These are phyloP conservation scores for Leptographium lundbergii DNA, from an alignment of 2,329 filamentous ascomycete species.

Conservation along the genomic window DNA sequence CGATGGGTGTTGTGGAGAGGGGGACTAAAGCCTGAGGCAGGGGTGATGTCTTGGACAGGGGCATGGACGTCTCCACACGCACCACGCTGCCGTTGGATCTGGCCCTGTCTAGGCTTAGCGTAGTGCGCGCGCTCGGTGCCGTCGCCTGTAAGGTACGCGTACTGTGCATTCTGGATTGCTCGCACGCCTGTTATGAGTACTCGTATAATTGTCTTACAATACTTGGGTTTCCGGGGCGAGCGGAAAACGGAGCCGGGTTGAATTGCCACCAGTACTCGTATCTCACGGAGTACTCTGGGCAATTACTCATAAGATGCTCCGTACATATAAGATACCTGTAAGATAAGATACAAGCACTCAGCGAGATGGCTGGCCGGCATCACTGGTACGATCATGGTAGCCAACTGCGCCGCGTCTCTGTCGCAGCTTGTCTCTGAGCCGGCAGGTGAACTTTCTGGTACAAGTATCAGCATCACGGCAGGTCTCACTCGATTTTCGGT, in stretches of 20 bases:
- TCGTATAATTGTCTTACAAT: no score
- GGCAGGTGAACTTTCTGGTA: neutral
- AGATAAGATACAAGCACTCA: no score
- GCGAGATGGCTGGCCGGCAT: no score
- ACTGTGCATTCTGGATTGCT: neutral
- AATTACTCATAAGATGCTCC: no score
- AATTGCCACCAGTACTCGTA: neutral
- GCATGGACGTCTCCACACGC: neutral
- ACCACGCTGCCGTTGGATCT: neutral
- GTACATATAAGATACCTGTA: no score
- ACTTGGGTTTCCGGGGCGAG: no score
- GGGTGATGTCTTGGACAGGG: neutral
- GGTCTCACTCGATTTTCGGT: neutral
- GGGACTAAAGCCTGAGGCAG: neutral
- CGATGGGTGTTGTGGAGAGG: neutral
- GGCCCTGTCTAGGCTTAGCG: neutral
- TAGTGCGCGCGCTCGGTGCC: neutral
- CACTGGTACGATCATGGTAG: no score
- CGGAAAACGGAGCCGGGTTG: neutral
- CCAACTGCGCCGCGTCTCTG: neutral
- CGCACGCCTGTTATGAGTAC: neutral
- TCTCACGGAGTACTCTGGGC: no score
- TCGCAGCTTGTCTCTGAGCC: neutral
- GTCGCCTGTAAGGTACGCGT: neutral
- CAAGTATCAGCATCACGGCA: neutral